Evolutionary conservation across 345 rosid species (phyloP), one percentile per base, ranked within the genome.

Genomic region (Heritiera littoralis): DNA sequence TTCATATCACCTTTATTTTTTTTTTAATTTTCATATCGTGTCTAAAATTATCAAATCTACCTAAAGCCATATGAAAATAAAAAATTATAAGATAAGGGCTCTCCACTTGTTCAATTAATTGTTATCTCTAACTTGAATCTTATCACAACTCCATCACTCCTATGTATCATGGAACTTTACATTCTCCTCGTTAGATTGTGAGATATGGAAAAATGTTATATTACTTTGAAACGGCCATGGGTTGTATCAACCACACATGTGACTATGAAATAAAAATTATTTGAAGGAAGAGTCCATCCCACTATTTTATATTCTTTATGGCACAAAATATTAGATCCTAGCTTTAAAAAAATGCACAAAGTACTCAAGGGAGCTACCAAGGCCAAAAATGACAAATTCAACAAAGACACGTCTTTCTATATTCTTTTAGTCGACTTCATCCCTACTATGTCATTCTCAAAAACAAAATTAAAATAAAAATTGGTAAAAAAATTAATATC

Each of bases 201-300:
- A 54, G 59, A 54, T 54, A 54, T 54, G 59, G 8, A 15, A 1
- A 15, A 14, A 4, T 54, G 6, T 4, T 3, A 52, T 20, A 23
- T 66, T 77, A 17, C 52, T 35, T 52, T 52, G 6, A 52, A 52
- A 41, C 30, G 18, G 41, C 43, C 0, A 5, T 2, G 65, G 76
- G 40, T 72, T 28, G 28, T 35, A 66, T 23, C 49, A 66, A 71
- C 71, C 55, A 23, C 58, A 8, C 85, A 83, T 72, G 81, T 83
- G 80, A 58, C 38, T 77, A 15, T 40, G 17, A 46, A 48, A 17
- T 7, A 11, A 38, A 60, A n/a, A 8, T 46, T 41, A 68, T 35
- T 71, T 46, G 40, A 30, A 40, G 56, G 0, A 65, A 77, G 14
- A 61, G 74, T 65, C 38, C 35, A 23, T 23, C 35, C 35, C 65